A percentile compares a stretch with the other conserved stretches of the same genome.
Evolutionary conservation across 495 filamentous ascomycete genomes (phyloP).

Genomic region (Trichodelitschia bisporula): DNA sequence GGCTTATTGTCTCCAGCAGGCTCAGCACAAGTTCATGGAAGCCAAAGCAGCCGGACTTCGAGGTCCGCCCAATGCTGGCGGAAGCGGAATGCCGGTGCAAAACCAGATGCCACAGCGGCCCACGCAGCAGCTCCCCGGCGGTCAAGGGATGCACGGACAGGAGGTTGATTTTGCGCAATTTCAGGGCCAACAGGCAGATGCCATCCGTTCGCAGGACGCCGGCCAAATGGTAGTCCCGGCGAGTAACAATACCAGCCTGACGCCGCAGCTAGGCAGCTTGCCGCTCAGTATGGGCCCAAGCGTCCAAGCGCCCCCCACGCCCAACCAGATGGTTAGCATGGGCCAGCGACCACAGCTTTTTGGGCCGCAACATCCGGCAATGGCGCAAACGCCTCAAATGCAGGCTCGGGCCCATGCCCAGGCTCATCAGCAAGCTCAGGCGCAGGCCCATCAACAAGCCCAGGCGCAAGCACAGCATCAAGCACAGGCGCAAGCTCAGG

Average conservation of each 20-base stretch:
- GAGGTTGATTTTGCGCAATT: slow-evolving; percentile 28
- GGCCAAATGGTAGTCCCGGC: slow-evolving; percentile 43
- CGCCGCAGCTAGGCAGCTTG: slow-evolving; percentile 19
- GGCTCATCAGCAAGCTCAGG: background rate
- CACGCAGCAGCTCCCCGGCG: background rate
- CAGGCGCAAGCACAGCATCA: too few species aligned
- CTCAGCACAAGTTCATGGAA: background rate
- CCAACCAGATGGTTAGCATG: slow-evolving; percentile 19
- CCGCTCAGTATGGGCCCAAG: slow-evolving; percentile 14
- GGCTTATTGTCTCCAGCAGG: background rate
- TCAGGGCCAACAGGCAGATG: slow-evolving; percentile 35
- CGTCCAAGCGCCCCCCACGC: slow-evolving; percentile 17
- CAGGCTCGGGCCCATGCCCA: slow-evolving; percentile 11
- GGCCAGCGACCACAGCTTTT: background rate
- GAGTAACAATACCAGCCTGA: slow-evolving; percentile 26
- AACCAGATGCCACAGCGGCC: background rate
- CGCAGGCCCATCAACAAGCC: too few species aligned
- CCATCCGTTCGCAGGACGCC: slow-evolving; percentile 34
- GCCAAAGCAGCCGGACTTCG: too few species aligned
- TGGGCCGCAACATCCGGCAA: slow-evolving; percentile 12
- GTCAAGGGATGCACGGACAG: slow-evolving; percentile 22
- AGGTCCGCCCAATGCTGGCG: background rate
- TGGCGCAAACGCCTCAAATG: slow-evolving; percentile 14
- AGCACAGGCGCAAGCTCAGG: too few species aligned
- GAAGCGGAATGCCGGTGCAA: background rate